phyloP scores from a whole-genome alignment of 306 rosid genomes.

The Fragaria vesca region DNA sequence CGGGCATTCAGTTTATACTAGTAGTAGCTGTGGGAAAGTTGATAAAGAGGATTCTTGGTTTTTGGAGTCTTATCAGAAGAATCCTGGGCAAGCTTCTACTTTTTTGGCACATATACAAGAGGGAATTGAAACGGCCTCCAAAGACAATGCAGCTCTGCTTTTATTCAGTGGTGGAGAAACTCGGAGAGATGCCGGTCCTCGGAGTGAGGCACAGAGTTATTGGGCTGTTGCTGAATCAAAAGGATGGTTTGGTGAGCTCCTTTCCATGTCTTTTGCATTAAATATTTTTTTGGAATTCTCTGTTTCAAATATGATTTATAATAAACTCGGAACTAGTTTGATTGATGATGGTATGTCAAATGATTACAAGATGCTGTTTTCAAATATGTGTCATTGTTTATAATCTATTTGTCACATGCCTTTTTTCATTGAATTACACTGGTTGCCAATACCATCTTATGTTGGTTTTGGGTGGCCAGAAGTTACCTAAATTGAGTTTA shows the following conservation, averaged over 20 bases:
- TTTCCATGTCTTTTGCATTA: not conserved
- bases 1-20: conserved; percentile 85
- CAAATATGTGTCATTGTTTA: not conserved
- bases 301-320: not conserved
- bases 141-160: conserved; percentile 63
- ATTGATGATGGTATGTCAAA: not conserved
- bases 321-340: not conserved
- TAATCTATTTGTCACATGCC: not conserved
- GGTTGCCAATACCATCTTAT: not conserved
- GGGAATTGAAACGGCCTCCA: conserved; percentile 57
- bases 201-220: conserved; percentile 97
- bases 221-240: conserved; percentile 85
- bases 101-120: conserved; percentile 66
- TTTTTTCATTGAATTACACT: not conserved
- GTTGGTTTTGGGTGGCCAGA: not conserved
- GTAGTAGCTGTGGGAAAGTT: conserved; percentile 73
- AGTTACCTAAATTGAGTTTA: not conserved
- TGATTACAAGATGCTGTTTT: not conserved
- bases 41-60: conserved; percentile 91
- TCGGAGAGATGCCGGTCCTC: conserved; percentile 79
- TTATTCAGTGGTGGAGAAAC: conserved; percentile 98
- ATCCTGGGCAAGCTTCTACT: conserved; percentile 87
- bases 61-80: conserved; percentile 89
- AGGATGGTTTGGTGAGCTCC: conserved; percentile 84
- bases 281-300: conserved; percentile 6